phyloP scores from a whole-genome alignment of 1,284 basidiomycete genomes.

The Xerocomus alliaceus region DNA sequence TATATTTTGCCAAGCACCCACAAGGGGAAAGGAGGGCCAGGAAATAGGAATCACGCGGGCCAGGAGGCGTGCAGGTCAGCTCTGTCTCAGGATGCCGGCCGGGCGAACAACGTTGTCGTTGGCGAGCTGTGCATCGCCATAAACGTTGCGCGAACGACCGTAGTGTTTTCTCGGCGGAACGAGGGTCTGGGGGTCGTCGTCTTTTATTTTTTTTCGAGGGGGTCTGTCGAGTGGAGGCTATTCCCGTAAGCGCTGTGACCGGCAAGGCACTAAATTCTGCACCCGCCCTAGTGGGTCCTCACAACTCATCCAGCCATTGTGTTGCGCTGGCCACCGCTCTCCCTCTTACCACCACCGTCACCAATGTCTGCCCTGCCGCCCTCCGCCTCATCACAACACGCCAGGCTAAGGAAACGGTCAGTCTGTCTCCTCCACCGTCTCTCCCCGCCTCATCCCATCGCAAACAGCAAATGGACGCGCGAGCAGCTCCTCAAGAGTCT shows the following conservation, averaged over 20 bases:
- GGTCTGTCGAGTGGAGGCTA: conserved; percentile 18
- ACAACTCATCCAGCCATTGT: conserved; percentile 47
- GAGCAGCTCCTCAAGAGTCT: conserved; percentile 67
- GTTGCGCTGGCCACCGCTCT: conserved; percentile 46
- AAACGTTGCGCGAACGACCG: no score
- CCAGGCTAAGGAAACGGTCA: conserved; percentile 45
- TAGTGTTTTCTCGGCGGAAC: no score
- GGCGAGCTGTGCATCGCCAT: conserved; percentile 23
- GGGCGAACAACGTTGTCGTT: conserved; percentile 21
- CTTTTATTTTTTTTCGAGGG: conserved; percentile 12
- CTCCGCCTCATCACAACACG: conserved; percentile 31
- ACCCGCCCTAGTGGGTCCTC: conserved; percentile 40
- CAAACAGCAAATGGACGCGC: conserved; percentile 60
- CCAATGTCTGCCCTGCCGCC: conserved; percentile 38
- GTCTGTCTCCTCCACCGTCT: conserved; percentile 34
- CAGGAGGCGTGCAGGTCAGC: neutral
- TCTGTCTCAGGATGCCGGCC: conserved; percentile 25
- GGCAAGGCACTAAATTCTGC: conserved; percentile 47
- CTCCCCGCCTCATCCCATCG: conserved; percentile 36
- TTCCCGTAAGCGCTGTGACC: conserved; percentile 45
- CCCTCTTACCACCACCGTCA: conserved; percentile 49
- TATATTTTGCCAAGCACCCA: conserved; percentile 18
- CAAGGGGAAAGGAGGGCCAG: conserved; percentile 16
- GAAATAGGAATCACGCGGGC: conserved; percentile 11
- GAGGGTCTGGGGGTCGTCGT: neutral